Conservation (phyloP, 108 stramenopile species). For the Fistulifera solaris region DNA sequence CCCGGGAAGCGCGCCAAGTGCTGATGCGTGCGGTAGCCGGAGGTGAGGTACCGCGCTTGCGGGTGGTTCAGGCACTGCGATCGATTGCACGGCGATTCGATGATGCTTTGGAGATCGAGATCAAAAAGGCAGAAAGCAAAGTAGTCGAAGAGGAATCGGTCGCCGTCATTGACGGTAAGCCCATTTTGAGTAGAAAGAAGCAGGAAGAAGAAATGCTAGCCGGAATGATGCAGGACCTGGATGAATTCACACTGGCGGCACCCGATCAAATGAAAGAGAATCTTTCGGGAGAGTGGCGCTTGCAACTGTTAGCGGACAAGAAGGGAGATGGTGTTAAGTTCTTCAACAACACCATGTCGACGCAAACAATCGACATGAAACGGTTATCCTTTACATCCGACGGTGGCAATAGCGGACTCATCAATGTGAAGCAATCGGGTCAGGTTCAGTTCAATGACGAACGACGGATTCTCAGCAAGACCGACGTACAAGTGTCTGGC, state of each 20-base stretch:
- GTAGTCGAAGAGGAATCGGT: slow-evolving; percentile 23
- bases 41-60: slow-evolving; percentile 46
- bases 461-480: slow-evolving; percentile 39
- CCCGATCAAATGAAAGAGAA: slow-evolving; percentile 51
- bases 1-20: slow-evolving; percentile 79
- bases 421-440: slow-evolving; percentile 36
- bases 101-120: slow-evolving; percentile 44
- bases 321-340: slow-evolving; percentile 74
- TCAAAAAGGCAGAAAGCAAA: slow-evolving; percentile 1
- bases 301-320: slow-evolving; percentile 75
- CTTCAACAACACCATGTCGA: slow-evolving; percentile 60
- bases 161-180: slow-evolving; percentile 43
- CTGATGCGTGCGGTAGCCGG: slow-evolving; percentile 58
- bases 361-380: slow-evolving; percentile 46
- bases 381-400: slow-evolving; percentile 36
- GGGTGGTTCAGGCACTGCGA: slow-evolving; percentile 62
- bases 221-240: slow-evolving; percentile 19
- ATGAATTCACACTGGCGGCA: slow-evolving; percentile 53
- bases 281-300: slow-evolving; percentile 62
- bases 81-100: slow-evolving; percentile 57
- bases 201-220: slow-evolving; percentile 29
- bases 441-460: slow-evolving; percentile 31
- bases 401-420: slow-evolving; percentile 34
- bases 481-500: slow-evolving; percentile 18
- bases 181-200: slow-evolving; percentile 23